Percentiles rank a stretch among this genome's conserved stretches.
phyloP scores from a whole-genome alignment of 495 filamentous ascomycete species.

The Penicillium cinerascens region DNA sequence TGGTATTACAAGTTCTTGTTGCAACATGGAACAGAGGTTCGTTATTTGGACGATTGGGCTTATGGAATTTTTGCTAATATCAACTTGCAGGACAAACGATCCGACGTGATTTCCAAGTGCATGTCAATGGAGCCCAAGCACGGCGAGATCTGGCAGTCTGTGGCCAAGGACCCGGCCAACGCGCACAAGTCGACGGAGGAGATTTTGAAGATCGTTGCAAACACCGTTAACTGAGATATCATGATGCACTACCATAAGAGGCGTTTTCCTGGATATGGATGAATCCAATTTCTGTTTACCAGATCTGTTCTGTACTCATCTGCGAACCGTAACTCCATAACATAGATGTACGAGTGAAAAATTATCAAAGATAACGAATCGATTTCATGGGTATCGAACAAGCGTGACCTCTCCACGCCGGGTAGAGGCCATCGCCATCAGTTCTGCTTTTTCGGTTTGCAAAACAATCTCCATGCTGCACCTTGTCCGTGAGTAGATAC shows the following conservation, averaged over 20 bases:
- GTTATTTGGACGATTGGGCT: conserved; percentile 9
- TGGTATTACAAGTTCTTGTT: conserved; percentile 95
- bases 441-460: conserved; percentile 12
- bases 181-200: conserved; percentile 71
- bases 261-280: conserved; percentile 14
- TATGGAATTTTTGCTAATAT: conserved; percentile 16
- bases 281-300: background rate
- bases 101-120: conserved; percentile 73
- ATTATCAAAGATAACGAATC: conserved; percentile 6
- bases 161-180: conserved; percentile 83
- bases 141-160: conserved; percentile 85
- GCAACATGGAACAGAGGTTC: conserved; percentile 79
- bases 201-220: conserved; percentile 71
- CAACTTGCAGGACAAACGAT: conserved; percentile 66
- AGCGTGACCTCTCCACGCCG: conserved; percentile 18
- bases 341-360: background rate
- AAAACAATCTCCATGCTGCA: background rate
- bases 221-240: conserved; percentile 22
- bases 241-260: conserved; percentile 12
- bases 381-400: conserved; percentile 38
- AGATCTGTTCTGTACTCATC: background rate
- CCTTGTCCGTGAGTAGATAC: conserved; percentile 8
- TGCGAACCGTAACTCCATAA: background rate
- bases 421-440: conserved; percentile 12
- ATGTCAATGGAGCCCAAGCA: conserved; percentile 77